A percentile compares a stretch with the other conserved stretches of the same genome.
Evolutionary conservation across 768 basidiomycete genomes (phyloP).

Genomic region (Termitomyces sp.): DNA sequence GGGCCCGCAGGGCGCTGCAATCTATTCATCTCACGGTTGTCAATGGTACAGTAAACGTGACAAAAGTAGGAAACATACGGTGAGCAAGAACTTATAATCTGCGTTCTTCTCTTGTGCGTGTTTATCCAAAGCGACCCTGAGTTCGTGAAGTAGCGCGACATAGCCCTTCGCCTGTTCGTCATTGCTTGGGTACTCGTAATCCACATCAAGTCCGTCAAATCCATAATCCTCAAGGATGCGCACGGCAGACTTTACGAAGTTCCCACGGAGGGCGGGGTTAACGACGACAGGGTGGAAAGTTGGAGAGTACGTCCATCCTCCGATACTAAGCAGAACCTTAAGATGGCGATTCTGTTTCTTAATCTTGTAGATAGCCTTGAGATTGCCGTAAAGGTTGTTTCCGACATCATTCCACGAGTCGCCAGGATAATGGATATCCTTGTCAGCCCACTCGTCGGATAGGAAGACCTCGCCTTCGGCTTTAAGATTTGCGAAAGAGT

Average conservation of each 20-base stretch:
- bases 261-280: constrained; percentile 53
- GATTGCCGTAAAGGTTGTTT: constrained; percentile 91
- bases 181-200: constrained; percentile 90
- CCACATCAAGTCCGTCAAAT: constrained; percentile 87
- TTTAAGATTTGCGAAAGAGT: constrained; percentile 89
- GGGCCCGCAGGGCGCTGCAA: constrained; percentile 91
- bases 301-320: constrained; percentile 93
- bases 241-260: constrained; percentile 81
- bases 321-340: constrained; percentile 83
- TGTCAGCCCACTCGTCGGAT: constrained; percentile 92
- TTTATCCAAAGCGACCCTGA: constrained; percentile 71
- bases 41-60: not conserved
- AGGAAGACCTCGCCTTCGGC: constrained; percentile 84
- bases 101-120: constrained; percentile 60
- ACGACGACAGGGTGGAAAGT: constrained; percentile 83
- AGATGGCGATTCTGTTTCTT: constrained; percentile 84
- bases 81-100: constrained; percentile 66
- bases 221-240: constrained; percentile 88
- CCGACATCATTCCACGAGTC: constrained; percentile 95
- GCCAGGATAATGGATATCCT: constrained; percentile 93
- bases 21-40: constrained; percentile 36
- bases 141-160: constrained; percentile 72
- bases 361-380: constrained; percentile 89
- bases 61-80: constrained; percentile 42
- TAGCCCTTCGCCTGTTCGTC: constrained; percentile 80